Evolutionary conservation across 257 asterid species (phyloP).

Genomic region (Solanum etuberosum): DNA sequence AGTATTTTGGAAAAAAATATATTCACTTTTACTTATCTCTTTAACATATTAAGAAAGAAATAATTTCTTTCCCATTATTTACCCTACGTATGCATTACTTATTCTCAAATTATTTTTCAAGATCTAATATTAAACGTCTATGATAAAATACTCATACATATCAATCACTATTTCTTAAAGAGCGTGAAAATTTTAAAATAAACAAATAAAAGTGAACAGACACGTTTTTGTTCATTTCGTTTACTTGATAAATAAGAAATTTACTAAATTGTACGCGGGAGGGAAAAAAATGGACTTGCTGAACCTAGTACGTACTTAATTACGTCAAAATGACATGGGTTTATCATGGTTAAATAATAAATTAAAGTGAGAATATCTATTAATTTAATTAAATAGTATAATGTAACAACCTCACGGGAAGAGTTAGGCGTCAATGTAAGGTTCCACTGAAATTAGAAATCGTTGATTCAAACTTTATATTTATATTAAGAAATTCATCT

Average conservation of each 20-base stretch:
- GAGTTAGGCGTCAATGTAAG: not conserved
- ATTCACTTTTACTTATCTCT: not conserved
- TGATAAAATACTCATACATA: not conserved
- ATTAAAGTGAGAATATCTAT: not conserved
- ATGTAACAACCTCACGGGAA: not conserved
- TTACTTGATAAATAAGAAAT: not conserved
- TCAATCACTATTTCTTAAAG: too few species aligned
- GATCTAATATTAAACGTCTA: not conserved
- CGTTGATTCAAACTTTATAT: not conserved
- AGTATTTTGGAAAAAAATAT: too few species aligned
- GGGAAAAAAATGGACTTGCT: not conserved
- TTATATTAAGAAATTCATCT: too few species aligned
- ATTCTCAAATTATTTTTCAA: too few species aligned
- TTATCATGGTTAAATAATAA: not conserved
- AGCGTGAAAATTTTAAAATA: rapidly evolving
- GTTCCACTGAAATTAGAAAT: not conserved
- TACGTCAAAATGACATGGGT: not conserved
- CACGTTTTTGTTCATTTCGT: too few species aligned
- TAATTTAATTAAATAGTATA: too few species aligned
- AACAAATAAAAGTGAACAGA: too few species aligned
- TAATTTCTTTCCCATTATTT: rapidly evolving
- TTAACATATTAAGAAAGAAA: too few species aligned
- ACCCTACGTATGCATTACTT: too few species aligned
- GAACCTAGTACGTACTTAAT: not conserved
- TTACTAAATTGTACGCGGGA: not conserved